Conservation (phyloP, 257 asterid genomes). For the Solanum megistacrolobum region DNA sequence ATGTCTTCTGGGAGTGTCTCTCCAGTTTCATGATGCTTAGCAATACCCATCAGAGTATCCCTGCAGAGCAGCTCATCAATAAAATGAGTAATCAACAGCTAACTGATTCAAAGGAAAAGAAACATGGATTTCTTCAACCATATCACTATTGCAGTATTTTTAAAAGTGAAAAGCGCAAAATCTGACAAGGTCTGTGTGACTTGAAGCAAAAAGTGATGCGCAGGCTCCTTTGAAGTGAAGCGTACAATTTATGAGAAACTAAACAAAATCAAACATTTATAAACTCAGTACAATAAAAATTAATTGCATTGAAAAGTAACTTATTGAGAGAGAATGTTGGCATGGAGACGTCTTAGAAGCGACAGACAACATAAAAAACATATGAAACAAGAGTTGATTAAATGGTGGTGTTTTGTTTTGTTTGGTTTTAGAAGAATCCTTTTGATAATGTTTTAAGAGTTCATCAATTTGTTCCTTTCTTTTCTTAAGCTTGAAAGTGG, state of each 20-base stretch:
- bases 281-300: background rate
- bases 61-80: constrained; percentile 31
- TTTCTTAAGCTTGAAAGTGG: background rate
- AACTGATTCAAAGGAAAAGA: background rate
- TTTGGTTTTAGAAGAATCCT: background rate
- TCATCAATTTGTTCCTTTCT: background rate
- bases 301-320: background rate
- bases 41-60: constrained; percentile 91
- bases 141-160: background rate
- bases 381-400: background rate
- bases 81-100: background rate
- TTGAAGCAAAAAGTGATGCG: background rate
- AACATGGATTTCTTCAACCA: background rate
- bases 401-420: background rate
- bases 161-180: background rate
- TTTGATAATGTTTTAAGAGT: background rate
- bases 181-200: background rate
- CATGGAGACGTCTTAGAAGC: background rate
- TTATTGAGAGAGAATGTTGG: background rate
- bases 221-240: background rate
- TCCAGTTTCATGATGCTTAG: constrained; percentile 96
- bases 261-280: background rate
- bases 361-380: background rate
- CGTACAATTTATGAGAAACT: background rate
- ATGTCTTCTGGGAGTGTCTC: constrained; percentile 85